A percentile compares a stretch with the other conserved stretches of the same genome.
phyloP scores from a whole-genome alignment of 768 basidiomycete genomes.

The Plicaturopsis crispa region DNA sequence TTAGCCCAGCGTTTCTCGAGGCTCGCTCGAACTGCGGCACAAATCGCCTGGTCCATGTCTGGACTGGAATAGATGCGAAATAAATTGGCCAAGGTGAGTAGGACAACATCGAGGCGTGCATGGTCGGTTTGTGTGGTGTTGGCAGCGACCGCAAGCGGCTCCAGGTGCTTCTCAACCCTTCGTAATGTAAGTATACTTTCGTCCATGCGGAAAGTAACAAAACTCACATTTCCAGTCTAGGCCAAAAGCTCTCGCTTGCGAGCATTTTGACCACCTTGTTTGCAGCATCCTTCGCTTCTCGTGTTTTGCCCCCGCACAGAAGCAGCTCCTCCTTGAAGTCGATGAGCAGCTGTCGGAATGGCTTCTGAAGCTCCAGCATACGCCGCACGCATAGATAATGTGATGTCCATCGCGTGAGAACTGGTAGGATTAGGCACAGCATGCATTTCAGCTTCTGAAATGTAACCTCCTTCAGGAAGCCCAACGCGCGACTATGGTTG shows the following conservation, averaged over 20 bases:
- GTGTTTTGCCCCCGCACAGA: no score
- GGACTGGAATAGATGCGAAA: conserved; percentile 10
- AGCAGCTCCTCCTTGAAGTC: conserved; percentile 3
- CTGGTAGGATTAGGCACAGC: conserved; percentile 9
- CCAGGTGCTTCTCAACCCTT: conserved; percentile 16
- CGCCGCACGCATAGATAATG: conserved; percentile 13
- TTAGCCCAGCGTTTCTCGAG: conserved; percentile 7
- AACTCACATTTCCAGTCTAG: not conserved
- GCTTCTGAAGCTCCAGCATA: conserved; percentile 7
- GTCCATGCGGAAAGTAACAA: no score
- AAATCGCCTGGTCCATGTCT: not conserved
- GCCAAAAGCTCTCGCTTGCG: conserved; percentile 2
- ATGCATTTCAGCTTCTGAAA: conserved; percentile 5
- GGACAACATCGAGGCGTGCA: conserved; percentile 16
- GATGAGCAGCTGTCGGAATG: conserved; percentile 3
- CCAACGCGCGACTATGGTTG: conserved; percentile 6
- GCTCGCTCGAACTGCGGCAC: not conserved
- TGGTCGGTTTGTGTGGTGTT: conserved; percentile 16
- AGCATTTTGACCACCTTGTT: no score
- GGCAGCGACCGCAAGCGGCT: conserved; percentile 19
- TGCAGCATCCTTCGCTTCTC: not conserved
- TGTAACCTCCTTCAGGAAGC: conserved; percentile 6
- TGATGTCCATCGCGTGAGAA: conserved; percentile 14
- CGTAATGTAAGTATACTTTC: conserved; percentile 2
- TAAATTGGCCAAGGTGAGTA: conserved; percentile 16